A percentile compares a stretch with the other conserved stretches of the same genome.
Evolutionary conservation across 2,329 filamentous ascomycete species (phyloP).

Genomic region (Colletotrichum limetticola): DNA sequence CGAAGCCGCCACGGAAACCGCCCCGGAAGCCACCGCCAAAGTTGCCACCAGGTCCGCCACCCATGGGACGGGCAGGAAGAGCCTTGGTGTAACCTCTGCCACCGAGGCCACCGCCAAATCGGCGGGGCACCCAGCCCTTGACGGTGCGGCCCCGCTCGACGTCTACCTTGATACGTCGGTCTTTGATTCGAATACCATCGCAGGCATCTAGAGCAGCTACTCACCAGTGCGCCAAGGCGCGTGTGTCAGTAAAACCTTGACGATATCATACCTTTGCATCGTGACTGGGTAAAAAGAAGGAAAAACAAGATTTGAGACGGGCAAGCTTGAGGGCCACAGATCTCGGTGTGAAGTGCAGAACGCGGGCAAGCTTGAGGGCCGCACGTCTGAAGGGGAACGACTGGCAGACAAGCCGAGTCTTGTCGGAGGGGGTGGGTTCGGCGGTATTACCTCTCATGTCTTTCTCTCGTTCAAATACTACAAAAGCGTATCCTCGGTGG

Average conservation of each 20-base stretch:
- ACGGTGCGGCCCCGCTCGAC: slow-evolving; percentile 96
- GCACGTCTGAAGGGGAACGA: slow-evolving; percentile 47
- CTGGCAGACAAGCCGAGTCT: slow-evolving; percentile 29
- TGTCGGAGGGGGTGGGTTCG: slow-evolving; percentile 20
- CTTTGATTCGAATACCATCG: slow-evolving; percentile 93
- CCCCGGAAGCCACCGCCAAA: slow-evolving; percentile 64
- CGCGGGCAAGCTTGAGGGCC: slow-evolving; percentile 56
- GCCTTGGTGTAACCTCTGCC: slow-evolving; percentile 93
- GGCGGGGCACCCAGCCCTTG: slow-evolving; percentile 90
- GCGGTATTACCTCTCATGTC: slow-evolving; percentile 94
- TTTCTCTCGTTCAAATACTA: slow-evolving; percentile 96
- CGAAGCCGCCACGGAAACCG: slow-evolving; percentile 54
- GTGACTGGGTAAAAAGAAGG: slow-evolving; percentile 37
- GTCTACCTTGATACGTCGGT: slow-evolving; percentile 91
- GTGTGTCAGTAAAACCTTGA: slow-evolving; percentile 76
- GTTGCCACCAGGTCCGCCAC: slow-evolving; percentile 69
- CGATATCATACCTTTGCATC: slow-evolving; percentile 49
- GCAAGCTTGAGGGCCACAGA: slow-evolving; percentile 67
- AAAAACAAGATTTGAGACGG: slow-evolving; percentile 54
- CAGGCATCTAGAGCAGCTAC: slow-evolving; percentile 88
- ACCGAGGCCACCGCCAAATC: slow-evolving; percentile 91
- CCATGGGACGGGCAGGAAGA: slow-evolving; percentile 75
- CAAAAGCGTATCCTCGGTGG: slow-evolving; percentile 93
- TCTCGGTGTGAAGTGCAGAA: slow-evolving; percentile 57
- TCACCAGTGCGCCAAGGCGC: slow-evolving; percentile 68